Percentiles rank a stretch among this genome's conserved stretches.
These are phyloP conservation scores for Quercus mongolica DNA, from an alignment of 306 rosid species.

Conservation along the genomic window DNA sequence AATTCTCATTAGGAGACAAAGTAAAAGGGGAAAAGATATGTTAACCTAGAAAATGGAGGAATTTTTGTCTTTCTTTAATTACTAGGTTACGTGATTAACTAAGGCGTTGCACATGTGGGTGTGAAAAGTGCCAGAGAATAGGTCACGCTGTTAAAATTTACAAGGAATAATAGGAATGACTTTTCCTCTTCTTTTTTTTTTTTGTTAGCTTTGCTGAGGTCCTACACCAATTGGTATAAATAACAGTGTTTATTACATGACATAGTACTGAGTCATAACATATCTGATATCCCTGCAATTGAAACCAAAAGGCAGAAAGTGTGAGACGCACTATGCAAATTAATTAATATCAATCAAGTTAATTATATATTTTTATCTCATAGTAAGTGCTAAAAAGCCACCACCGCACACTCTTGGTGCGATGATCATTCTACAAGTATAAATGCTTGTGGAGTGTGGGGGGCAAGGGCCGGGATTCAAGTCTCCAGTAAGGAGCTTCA, in stretches of 20 bases:
- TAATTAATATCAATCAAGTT: neutral
- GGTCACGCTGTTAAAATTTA: constrained; percentile 34
- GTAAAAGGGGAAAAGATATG: neutral
- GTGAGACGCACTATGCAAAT: neutral
- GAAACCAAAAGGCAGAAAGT: constrained; percentile 35
- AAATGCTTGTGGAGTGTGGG: no score
- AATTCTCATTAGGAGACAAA: constrained; percentile 22
- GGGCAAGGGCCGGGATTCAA: no score
- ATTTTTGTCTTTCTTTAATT: neutral
- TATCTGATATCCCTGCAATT: constrained; percentile 16
- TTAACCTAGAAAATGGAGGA: neutral
- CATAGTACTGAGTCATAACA: neutral
- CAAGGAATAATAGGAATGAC: constrained; percentile 21
- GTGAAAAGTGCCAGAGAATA: constrained; percentile 29
- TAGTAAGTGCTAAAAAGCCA: neutral
- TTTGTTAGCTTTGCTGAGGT: constrained; percentile 36
- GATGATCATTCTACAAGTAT: no score
- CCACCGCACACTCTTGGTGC: no score
- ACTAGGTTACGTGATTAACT: constrained; percentile 9
- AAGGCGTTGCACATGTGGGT: constrained; percentile 24
- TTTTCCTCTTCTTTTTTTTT: constrained; percentile 31
- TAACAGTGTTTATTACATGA: constrained; percentile 25
- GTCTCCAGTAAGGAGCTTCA: no score
- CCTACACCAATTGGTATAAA: constrained; percentile 39
- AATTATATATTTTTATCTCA: no score